Conservation (phyloP, 2,329 filamentous ascomycete species). For the Venturia pyrina region DNA sequence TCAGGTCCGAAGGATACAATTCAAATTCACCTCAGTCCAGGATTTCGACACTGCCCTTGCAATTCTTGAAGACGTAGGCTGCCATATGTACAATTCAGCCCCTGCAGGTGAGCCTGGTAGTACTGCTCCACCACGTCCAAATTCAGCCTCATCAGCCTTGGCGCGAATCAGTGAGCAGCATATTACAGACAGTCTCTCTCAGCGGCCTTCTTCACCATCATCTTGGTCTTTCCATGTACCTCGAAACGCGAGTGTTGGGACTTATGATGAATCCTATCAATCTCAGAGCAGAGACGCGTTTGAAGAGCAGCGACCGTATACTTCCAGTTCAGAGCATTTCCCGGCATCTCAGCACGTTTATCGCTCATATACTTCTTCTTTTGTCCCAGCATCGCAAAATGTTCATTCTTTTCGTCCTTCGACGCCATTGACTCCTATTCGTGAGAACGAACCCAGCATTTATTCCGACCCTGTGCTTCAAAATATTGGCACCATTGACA, state of each 20-base stretch:
- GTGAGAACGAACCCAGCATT: conserved; percentile 5
- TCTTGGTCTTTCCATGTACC: conserved; percentile 3
- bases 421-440: conserved; percentile 3
- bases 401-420: conserved; percentile 1
- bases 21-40: conserved; percentile 30
- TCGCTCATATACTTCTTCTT: conserved; percentile 5
- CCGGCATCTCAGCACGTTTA: conserved; percentile 1
- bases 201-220: conserved; percentile 11
- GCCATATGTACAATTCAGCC: conserved; percentile 19
- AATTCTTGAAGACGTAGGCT: conserved; percentile 25
- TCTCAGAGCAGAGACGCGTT: not conserved
- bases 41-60: conserved; percentile 27
- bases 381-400: not conserved
- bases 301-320: not conserved
- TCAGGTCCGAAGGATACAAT: conserved; percentile 34
- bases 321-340: not conserved
- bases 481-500: conserved; percentile 6
- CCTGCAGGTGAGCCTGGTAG: conserved; percentile 7
- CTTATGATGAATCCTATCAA: not conserved
- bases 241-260: not conserved
- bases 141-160: not conserved
- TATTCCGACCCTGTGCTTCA: conserved; percentile 3
- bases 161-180: not conserved
- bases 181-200: conserved; percentile 15
- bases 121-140: not conserved